These are phyloP conservation scores for Aspergillus piperis DNA, from an alignment of 2,329 filamentous ascomycete species.

Conservation along the genomic window DNA sequence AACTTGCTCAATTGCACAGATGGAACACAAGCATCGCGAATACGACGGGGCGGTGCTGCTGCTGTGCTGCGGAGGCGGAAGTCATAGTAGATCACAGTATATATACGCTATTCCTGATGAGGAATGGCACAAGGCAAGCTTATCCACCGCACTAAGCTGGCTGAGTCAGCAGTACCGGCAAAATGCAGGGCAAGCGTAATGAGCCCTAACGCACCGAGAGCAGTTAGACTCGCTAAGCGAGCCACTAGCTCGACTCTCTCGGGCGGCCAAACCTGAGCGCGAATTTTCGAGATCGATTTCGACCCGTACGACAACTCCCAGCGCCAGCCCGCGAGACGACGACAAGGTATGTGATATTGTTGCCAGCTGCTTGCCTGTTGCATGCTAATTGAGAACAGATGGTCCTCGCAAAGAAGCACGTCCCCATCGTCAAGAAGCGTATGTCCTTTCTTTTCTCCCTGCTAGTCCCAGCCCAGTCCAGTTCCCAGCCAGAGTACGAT, in stretches of 20 bases:
- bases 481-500: neutral
- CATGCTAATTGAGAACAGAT: constrained; percentile 56
- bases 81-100: too few relatives aligned
- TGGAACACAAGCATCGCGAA: too few relatives aligned
- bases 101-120: neutral
- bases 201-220: constrained; percentile 30
- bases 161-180: neutral
- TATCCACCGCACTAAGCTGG: neutral
- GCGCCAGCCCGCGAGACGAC: constrained; percentile 47
- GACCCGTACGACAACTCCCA: constrained; percentile 46
- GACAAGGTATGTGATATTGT: constrained; percentile 44
- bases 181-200: constrained; percentile 2
- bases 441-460: constrained; percentile 52
- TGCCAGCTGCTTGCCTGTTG: constrained; percentile 2
- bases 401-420: constrained; percentile 99
- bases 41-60: neutral
- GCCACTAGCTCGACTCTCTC: constrained; percentile 34
- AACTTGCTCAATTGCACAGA: neutral
- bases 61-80: neutral
- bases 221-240: constrained; percentile 33
- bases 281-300: constrained; percentile 44
- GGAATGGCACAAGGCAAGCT: neutral
- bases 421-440: constrained; percentile 99
- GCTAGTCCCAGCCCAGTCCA: neutral
- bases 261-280: constrained; percentile 38